Evolutionary conservation across 345 rosid species (phyloP), one percentile per base, ranked within the genome.

Genomic region (Citrus unshiu): DNA sequence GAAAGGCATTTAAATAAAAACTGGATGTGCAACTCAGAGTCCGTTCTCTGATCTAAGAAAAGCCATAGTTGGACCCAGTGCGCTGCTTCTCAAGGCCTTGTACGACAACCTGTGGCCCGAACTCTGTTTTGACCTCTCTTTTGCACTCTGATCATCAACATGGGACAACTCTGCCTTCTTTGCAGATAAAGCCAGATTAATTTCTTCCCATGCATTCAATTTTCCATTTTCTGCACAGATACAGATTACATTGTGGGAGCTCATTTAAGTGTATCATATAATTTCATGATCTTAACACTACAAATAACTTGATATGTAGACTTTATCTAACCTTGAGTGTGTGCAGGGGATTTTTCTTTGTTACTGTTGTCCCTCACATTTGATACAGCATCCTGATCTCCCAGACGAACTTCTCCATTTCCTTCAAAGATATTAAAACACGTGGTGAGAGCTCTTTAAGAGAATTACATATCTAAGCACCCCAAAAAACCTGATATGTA

Each of bases 1-100:
- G 13, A 37, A 14, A 25, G 46, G 21, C 62, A 77, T 77, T 6
- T 57, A 77, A 34, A 37, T 27, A 57, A 59, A 74, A 63, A 7
- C 39, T 25, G 29, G 39, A 27, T 30, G 43, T 57, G n/a, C 6
- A 65, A 61, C 75, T 90, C 78, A 85, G 13, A 87, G 72, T 77
- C 78, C 92, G 72, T 92, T 89, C 83, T 94, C 94, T 24, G 93
- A 82, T 78, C 98, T 88, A 77, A 97, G 84, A 74, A 90, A 79
- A 30, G 93, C 91, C 91, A 94, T 83, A 4, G 91, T 90, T 21
- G 97, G 99, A 79, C 98, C 98, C 75, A 97, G 77, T 1, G 98
- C 95, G 70, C 98, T 88, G 70, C 97, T 82, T 79, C 98, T 89
- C 74, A 86, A 71, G 61, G 87, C 94, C 90, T 85, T 90, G 84